A percentile compares a stretch with the other conserved stretches of the same genome.
These are phyloP conservation scores for Closterium sp. DNA, from an alignment of 139 green algal genomes.

Conservation along the genomic window DNA sequence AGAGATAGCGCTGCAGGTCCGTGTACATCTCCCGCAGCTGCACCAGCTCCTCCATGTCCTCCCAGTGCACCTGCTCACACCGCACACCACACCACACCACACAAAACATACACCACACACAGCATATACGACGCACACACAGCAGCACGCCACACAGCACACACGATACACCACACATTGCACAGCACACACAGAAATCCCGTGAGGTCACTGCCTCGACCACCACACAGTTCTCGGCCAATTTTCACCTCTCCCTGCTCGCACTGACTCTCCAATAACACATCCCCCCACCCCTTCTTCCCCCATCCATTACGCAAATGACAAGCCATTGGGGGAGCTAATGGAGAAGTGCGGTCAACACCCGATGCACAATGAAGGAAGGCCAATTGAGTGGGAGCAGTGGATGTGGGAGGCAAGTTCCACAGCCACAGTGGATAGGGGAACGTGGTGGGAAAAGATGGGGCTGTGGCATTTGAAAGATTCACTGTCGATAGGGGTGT, in stretches of 20 bases:
- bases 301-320: too few species aligned
- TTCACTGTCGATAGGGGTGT: background rate
- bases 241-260: background rate
- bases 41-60: slow-evolving; percentile 16
- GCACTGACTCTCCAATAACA: too few species aligned
- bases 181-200: background rate
- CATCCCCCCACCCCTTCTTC: too few species aligned
- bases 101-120: background rate
- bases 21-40: slow-evolving; percentile 23
- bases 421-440: background rate
- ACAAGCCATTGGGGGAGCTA: too few species aligned
- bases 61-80: slow-evolving; percentile 1
- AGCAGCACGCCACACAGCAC: too few species aligned
- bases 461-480: background rate
- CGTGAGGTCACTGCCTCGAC: background rate
- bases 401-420: background rate
- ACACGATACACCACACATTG: background rate
- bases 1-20: slow-evolving; percentile 23
- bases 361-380: too few species aligned
- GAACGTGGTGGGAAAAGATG: background rate
- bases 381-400: too few species aligned
- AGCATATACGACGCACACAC: background rate
- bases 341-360: too few species aligned
- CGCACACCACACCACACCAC: background rate
- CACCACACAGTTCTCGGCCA: background rate